These are phyloP conservation scores for Sequoiadendron giganteum DNA, from an alignment of 75 land plant species.

Conservation along the genomic window DNA sequence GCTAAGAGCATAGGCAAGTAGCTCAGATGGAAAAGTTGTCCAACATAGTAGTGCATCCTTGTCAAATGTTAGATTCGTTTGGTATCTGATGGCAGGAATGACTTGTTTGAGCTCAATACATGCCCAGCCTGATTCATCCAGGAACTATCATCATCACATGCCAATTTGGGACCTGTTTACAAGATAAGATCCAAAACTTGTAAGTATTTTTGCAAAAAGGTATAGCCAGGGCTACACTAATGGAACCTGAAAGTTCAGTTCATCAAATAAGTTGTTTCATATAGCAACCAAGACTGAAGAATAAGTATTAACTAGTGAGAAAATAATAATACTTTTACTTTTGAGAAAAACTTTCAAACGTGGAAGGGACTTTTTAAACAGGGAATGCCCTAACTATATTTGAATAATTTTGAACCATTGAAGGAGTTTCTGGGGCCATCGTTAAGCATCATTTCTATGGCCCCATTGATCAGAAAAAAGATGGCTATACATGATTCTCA, in stretches of 20 bases:
- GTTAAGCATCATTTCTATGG: neutral
- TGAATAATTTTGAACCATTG: neutral
- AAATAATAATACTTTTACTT: too few species aligned
- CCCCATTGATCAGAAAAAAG: neutral
- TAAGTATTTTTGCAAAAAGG: neutral
- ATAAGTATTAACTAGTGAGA: neutral
- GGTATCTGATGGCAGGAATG: conserved; percentile 1
- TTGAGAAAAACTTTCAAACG: neutral
- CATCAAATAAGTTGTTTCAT: neutral
- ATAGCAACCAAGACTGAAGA: neutral
- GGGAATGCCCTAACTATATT: neutral
- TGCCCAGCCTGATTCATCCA: neutral
- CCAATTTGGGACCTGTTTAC: neutral
- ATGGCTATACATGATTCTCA: neutral
- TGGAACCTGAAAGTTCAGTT: neutral
- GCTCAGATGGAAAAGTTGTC: neutral
- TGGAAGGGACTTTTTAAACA: neutral
- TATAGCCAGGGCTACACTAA: neutral
- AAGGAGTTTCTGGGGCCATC: neutral
- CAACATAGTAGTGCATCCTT: neutral
- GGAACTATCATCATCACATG: neutral
- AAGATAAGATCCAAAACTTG: neutral
- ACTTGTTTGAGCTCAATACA: neutral
- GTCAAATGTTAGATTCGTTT: neutral
- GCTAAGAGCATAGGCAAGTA: neutral